Percentiles rank a stretch among this genome's conserved stretches.
phyloP scores from a whole-genome alignment of 306 rosid genomes.

The Malus sylvestris region DNA sequence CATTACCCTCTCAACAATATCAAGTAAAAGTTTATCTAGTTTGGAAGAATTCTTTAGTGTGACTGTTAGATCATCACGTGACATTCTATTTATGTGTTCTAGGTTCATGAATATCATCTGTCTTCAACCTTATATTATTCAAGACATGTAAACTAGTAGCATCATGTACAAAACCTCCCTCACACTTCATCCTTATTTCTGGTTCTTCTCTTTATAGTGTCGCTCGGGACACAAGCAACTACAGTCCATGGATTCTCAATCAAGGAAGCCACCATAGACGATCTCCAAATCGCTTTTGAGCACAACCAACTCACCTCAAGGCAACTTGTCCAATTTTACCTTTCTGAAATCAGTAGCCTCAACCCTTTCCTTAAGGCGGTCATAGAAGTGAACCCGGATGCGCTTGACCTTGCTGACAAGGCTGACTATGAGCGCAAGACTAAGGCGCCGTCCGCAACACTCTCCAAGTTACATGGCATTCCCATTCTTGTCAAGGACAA shows the following conservation, averaged over 20 bases:
- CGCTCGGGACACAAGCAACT: neutral
- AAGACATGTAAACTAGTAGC: too few relatives aligned
- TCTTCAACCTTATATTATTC: too few relatives aligned
- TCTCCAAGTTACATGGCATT: constrained; percentile 42
- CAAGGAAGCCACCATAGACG: constrained; percentile 47
- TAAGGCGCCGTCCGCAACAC: neutral
- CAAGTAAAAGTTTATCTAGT: too few relatives aligned
- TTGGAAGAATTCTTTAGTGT: too few relatives aligned
- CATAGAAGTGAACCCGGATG: constrained; percentile 68
- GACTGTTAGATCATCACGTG: too few relatives aligned
- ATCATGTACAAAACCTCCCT: too few relatives aligned
- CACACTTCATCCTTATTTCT: neutral
- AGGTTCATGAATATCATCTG: too few relatives aligned
- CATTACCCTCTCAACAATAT: too few relatives aligned
- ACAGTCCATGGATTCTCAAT: constrained; percentile 21
- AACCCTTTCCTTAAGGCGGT: constrained; percentile 55
- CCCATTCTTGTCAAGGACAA: constrained; percentile 60
- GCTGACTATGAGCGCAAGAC: constrained; percentile 44
- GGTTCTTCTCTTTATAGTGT: neutral
- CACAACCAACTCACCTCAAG: constrained; percentile 32
- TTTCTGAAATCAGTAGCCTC: constrained; percentile 24
- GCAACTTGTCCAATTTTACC: constrained; percentile 43
- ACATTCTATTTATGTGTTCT: too few relatives aligned
- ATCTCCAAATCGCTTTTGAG: constrained; percentile 41
- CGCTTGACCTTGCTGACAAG: constrained; percentile 42